These are phyloP conservation scores for Vaucheria bursata DNA, from an alignment of 352 stramenopile species.

Conservation along the genomic window DNA sequence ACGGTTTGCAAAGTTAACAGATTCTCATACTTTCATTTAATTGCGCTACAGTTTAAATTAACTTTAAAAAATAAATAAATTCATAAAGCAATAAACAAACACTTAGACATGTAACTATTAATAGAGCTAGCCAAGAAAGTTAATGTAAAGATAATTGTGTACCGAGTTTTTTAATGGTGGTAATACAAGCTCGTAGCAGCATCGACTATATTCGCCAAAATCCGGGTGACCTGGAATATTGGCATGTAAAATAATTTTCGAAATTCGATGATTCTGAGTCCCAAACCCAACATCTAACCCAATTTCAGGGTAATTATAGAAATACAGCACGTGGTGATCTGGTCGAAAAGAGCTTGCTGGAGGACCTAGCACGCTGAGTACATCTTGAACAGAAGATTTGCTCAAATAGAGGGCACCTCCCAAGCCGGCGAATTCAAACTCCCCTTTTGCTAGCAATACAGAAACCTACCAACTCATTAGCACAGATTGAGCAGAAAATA, in stretches of 20 bases:
- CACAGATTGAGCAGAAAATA: too few relatives aligned
- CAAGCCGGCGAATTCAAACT: not conserved
- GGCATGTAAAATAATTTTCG: not conserved
- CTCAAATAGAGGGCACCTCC: not conserved
- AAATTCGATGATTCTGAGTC: not conserved
- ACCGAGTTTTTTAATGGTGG: too few relatives aligned
- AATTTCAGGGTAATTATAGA: not conserved
- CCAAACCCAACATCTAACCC: not conserved
- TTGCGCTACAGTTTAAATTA: too few relatives aligned
- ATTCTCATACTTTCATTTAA: too few relatives aligned
- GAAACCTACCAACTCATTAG: not conserved
- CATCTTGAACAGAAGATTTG: conserved; percentile 4
- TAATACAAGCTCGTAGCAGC: not conserved
- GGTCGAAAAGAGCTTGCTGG: not conserved
- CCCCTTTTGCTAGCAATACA: not conserved
- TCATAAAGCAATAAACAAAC: too few relatives aligned
- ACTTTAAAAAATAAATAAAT: too few relatives aligned
- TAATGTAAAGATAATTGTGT: too few relatives aligned
- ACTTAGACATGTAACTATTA: too few relatives aligned
- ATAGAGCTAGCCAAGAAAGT: too few relatives aligned
- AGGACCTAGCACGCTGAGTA: not conserved
- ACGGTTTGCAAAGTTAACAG: too few relatives aligned
- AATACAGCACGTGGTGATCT: not conserved
- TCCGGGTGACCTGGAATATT: conserved; percentile 1
- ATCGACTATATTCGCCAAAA: conserved; percentile 1